Evolutionary conservation across 2,329 filamentous ascomycete species (phyloP).

Genomic region (Pseudofabraea citricarpa): DNA sequence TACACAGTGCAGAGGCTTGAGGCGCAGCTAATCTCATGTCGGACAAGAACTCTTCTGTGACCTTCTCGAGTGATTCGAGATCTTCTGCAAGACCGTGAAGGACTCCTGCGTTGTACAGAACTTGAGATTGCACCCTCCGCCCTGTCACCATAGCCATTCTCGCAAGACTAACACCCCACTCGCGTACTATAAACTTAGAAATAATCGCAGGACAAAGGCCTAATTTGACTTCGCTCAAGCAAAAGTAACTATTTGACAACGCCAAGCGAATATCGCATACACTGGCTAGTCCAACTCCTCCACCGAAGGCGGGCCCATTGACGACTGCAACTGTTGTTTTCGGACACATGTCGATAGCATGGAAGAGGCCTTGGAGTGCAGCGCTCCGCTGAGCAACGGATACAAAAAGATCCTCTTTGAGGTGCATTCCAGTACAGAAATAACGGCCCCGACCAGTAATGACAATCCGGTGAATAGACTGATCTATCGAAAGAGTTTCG

Average conservation of each 20-base stretch:
- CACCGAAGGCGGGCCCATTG: slow-evolving; percentile 37
- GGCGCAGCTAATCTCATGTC: too few relatives aligned
- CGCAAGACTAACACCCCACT: slow-evolving; percentile 31
- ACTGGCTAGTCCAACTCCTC: slow-evolving; percentile 37
- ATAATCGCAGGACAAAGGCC: slow-evolving; percentile 32
- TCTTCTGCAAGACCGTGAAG: too few relatives aligned
- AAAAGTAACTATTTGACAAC: slow-evolving; percentile 15
- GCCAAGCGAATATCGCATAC: slow-evolving; percentile 33
- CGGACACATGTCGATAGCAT: slow-evolving; percentile 31
- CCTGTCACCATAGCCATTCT: slow-evolving; percentile 33
- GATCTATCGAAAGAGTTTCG: slow-evolving; percentile 14
- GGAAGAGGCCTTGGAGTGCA: slow-evolving; percentile 26
- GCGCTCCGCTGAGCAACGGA: slow-evolving; percentile 8
- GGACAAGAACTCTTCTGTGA: too few relatives aligned
- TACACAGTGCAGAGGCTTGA: too few relatives aligned
- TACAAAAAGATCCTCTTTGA: slow-evolving; percentile 5
- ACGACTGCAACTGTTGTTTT: slow-evolving; percentile 36
- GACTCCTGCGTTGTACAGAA: too few relatives aligned
- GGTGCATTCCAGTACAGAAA: slow-evolving; percentile 37
- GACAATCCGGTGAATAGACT: slow-evolving; percentile 28
- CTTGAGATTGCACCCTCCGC: too few relatives aligned
- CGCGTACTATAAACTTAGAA: slow-evolving; percentile 33
- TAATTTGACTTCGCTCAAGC: slow-evolving; percentile 34
- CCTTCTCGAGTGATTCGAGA: too few relatives aligned
- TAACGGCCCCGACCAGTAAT: slow-evolving; percentile 30